phyloP scores from a whole-genome alignment of 345 rosid species.

The Salix exigua region DNA sequence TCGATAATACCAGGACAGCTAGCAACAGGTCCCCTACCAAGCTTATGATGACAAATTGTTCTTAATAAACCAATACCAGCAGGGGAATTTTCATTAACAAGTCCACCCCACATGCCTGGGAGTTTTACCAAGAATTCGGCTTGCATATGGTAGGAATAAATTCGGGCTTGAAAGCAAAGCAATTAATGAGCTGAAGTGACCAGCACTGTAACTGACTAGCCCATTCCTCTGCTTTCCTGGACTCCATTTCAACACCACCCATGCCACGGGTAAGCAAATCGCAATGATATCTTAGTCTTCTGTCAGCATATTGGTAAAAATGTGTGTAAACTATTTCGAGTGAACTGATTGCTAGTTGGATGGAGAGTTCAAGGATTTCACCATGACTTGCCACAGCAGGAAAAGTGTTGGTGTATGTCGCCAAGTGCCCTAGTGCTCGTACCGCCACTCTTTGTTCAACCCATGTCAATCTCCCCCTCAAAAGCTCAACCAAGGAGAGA shows the following conservation, averaged over 20 bases:
- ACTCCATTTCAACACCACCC: conserved; percentile 99
- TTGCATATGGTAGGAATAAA: conserved; percentile 88
- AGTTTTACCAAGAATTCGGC: conserved; percentile 78
- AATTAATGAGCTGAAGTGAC: conserved; percentile 99
- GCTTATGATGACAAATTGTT: conserved; percentile 93
- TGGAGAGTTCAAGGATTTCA: conserved; percentile 87
- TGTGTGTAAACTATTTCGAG: conserved; percentile 93
- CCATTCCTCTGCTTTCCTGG: conserved; percentile 99
- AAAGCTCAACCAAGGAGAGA: conserved; percentile 81
- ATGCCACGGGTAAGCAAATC: conserved; percentile 97
- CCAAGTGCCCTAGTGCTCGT: conserved; percentile 92
- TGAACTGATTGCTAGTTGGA: conserved; percentile 89
- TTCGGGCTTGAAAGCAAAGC: conserved; percentile 97
- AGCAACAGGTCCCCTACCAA: conserved; percentile 89
- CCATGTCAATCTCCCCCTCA: conserved; percentile 96
- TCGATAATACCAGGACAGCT: conserved; percentile 79
- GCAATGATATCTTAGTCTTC: conserved; percentile 85
- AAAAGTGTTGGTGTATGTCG: conserved; percentile 84
- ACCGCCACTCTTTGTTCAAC: conserved; percentile 98
- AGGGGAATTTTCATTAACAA: conserved; percentile 94
- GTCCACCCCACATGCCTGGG: conserved; percentile 99
- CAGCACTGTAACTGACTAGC: conserved; percentile 97
- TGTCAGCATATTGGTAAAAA: conserved; percentile 80
- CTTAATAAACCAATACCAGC: conserved; percentile 96
- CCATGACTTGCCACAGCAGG: conserved; percentile 70